Evolutionary conservation across 2,329 filamentous ascomycete genomes (phyloP), one percentile per base, ranked within the genome.

Genomic region (Metarhizium album): DNA sequence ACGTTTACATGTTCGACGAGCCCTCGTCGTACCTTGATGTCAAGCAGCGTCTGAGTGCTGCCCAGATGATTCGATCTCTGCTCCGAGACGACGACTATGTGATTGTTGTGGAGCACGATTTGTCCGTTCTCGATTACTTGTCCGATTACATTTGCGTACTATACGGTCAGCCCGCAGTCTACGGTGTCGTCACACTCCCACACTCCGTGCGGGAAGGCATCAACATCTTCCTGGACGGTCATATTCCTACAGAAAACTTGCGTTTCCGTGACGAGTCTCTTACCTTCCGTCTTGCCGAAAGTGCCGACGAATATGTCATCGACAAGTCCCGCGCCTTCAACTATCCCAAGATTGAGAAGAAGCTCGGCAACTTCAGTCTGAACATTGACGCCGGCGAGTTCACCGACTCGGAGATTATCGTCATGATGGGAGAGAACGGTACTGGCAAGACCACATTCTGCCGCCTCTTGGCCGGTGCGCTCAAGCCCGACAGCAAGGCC

Each of bases 371-470:
- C 67, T 98, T 98, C 79, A 82, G 86, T 62, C 81, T 98, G 47
- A 79, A 71, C 52, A 83, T 98, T 58, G 86, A 97, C 45, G 52
- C 79, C 23, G 93, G 94, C 60, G 77, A 84, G 54, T 98, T 98
- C 67, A 97, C 93, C 20, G 91, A 98, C 68, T 98, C 93, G 0
- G 93, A 98, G 67, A 98, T 98, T 60, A 82, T 98, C 52, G 93
- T 98, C 70, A 95, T 98, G 89, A 97, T 98, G 93, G 93, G 93
- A 60, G 91, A 97, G 75, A 98, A 98, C 72, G 93, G 93, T 72
- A 98, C 94, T 35, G 94, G 94, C 68, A 96, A 98, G 79, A 98
- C 93, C 1, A 98, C 93, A 4, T 98, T 98, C 79, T 97, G 91
- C 77, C 89, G 86, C 66, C 86, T 98, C 74, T 78, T 98, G 58